A percentile compares a stretch with the other conserved stretches of the same genome.
Conservation (phyloP, 768 basidiomycete genomes). For the Filobasidium floriforme region DNA sequence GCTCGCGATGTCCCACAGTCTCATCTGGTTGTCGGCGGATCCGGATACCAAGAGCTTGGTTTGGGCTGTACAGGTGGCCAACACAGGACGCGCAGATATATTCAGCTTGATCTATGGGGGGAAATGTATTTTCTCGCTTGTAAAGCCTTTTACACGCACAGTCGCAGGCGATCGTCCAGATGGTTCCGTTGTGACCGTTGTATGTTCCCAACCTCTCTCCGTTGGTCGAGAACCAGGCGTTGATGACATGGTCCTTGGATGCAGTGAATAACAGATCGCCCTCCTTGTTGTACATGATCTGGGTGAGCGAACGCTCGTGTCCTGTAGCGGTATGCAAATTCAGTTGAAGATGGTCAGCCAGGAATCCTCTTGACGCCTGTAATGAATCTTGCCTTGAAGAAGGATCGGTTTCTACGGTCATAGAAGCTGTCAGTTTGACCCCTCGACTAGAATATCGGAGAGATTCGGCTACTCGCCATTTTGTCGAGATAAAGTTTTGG, state of each 20-base stretch:
- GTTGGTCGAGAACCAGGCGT: constrained; percentile 95
- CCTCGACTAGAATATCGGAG: background rate
- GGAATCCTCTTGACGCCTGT: background rate
- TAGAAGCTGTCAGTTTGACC: background rate
- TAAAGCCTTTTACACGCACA: constrained; percentile 53
- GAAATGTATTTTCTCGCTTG: background rate
- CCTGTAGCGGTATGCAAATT: constrained; percentile 49
- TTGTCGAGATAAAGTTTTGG: background rate
- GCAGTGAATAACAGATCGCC: constrained; percentile 93
- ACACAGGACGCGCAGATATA: background rate
- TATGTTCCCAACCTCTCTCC: constrained; percentile 96
- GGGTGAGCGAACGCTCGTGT: constrained; percentile 92
- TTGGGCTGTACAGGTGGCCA: constrained; percentile 52
- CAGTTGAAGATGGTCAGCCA: background rate
- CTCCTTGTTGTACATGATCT: constrained; percentile 94
- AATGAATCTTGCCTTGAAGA: constrained; percentile 53
- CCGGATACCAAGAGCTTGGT: constrained; percentile 82
- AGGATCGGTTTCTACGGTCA: constrained; percentile 60
- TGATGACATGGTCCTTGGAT: constrained; percentile 90
- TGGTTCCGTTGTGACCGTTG: constrained; percentile 86
- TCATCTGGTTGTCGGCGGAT: constrained; percentile 85
- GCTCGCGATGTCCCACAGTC: constrained; percentile 77
- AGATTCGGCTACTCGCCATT: background rate
- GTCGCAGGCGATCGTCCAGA: constrained; percentile 96
- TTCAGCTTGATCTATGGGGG: background rate